Percentiles rank a stretch among this genome's conserved stretches.
Conservation (phyloP, 148 eudicot species). For the Vaccinium myrtillus region DNA sequence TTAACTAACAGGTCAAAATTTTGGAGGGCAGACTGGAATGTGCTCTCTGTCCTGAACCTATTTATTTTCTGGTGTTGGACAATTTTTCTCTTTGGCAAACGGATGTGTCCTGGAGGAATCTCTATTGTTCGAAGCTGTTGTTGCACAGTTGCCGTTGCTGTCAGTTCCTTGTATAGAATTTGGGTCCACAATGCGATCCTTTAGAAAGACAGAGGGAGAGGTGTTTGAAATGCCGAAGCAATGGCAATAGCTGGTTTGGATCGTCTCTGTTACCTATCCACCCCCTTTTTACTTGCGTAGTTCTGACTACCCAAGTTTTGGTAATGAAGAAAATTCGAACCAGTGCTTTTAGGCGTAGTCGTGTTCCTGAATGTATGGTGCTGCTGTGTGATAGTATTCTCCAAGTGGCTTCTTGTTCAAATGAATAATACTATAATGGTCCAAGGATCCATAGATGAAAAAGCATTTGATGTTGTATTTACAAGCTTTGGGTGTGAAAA, state of each 20-base stretch:
- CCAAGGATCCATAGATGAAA: background rate
- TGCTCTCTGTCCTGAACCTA: background rate
- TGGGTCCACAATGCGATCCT: background rate
- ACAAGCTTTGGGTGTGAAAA: constrained; percentile 3
- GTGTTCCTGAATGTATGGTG: background rate
- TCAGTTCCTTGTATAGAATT: background rate
- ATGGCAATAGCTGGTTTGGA: constrained; percentile 8
- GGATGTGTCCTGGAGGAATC: background rate
- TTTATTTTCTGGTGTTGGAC: constrained; percentile 14
- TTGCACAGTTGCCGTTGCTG: background rate
- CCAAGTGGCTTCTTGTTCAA: background rate
- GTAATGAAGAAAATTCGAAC: no score
- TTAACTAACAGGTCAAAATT: constrained; percentile 9
- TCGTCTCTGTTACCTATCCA: background rate
- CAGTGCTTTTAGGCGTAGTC: background rate
- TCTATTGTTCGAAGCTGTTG: background rate
- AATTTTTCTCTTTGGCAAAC: background rate
- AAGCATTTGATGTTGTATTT: background rate
- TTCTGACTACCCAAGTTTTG: constrained; percentile 15
- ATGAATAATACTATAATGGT: background rate
- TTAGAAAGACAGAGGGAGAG: background rate
- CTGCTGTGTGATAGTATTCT: background rate
- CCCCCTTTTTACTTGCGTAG: background rate
- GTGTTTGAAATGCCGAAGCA: constrained; percentile 2
- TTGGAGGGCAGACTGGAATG: constrained; percentile 16